Conservation (phyloP, 768 basidiomycete genomes). For the Candolleomyces aberdarensis region DNA sequence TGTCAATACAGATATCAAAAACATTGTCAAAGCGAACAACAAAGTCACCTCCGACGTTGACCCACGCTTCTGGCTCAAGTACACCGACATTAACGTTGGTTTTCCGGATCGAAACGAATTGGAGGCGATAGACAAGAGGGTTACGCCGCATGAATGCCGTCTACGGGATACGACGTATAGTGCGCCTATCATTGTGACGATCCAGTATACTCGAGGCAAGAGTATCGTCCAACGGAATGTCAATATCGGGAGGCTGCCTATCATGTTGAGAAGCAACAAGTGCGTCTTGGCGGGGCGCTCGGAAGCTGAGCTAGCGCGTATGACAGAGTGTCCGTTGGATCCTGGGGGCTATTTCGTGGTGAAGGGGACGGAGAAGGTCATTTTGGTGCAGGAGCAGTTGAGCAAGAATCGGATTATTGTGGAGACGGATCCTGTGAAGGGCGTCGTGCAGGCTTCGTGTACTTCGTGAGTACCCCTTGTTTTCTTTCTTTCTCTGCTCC, state of each 20-base stretch:
- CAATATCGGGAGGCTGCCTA: conserved; percentile 86
- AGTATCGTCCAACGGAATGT: conserved; percentile 86
- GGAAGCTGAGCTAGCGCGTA: conserved; percentile 82
- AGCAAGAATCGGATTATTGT: conserved; percentile 99
- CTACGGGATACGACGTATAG: conserved; percentile 93
- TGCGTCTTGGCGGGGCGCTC: conserved; percentile 81
- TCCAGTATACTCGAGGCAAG: conserved; percentile 92
- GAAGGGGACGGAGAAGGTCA: conserved; percentile 99
- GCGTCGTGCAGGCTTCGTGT: conserved; percentile 89
- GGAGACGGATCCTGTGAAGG: conserved; percentile 88
- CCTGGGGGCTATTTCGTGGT: conserved; percentile 99
- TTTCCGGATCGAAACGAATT: conserved; percentile 88
- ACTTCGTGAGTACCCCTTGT: conserved; percentile 69
- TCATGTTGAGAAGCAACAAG: conserved; percentile 96
- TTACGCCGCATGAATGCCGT: conserved; percentile 97
- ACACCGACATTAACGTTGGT: conserved; percentile 92
- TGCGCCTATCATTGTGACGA: conserved; percentile 89
- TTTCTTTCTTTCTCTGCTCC: background rate
- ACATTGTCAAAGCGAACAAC: conserved; percentile 90
- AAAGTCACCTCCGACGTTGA: conserved; percentile 96
- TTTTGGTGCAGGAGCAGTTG: conserved; percentile 96
- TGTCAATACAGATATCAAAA: conserved; percentile 95
- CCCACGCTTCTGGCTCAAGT: conserved; percentile 95
- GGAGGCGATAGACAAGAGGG: conserved; percentile 69
- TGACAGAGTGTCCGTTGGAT: conserved; percentile 97